A percentile compares a stretch with the other conserved stretches of the same genome.
Evolutionary conservation across 2,329 filamentous ascomycete species (phyloP).

Genomic region (Podosphaera xanthii): DNA sequence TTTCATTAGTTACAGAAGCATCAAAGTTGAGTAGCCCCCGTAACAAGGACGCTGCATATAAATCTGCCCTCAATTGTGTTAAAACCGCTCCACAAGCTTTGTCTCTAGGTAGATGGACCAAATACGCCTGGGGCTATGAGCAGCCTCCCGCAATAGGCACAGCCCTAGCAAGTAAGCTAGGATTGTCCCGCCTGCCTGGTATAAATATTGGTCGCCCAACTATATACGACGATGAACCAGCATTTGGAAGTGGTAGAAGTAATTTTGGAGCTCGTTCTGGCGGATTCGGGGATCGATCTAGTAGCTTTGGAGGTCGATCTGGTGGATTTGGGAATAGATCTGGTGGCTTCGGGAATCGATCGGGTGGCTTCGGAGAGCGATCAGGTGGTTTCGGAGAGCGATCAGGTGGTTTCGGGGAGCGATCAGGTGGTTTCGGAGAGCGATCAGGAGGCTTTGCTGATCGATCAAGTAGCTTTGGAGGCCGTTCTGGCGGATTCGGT

Average conservation of each 20-base stretch:
- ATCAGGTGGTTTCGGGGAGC: constrained; percentile 4
- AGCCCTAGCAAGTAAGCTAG: constrained; percentile 9
- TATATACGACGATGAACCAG: constrained; percentile 3
- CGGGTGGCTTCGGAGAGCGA: constrained; percentile 3
- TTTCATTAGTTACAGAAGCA: constrained; percentile 11
- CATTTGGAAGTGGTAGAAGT: constrained; percentile 2
- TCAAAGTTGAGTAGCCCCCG: constrained; percentile 12
- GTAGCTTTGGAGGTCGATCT: neutral
- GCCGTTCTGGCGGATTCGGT: constrained; percentile 1
- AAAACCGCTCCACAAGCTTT: constrained; percentile 1
- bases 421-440: constrained; percentile 2
- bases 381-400: constrained; percentile 3
- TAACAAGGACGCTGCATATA: constrained; percentile 12
- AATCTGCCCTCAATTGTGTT: constrained; percentile 7
- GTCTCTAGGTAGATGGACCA: constrained; percentile 13
- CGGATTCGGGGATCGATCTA: neutral
- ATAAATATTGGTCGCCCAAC: constrained; percentile 6
- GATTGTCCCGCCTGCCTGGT: constrained; percentile 7
- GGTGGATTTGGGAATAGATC: neutral
- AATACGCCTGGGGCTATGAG: constrained; percentile 16
- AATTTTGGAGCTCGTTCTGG: constrained; percentile 3
- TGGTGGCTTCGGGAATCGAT: constrained; percentile 3
- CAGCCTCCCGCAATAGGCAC: constrained; percentile 10
- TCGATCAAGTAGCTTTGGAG: neutral
- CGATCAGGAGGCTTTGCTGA: constrained; percentile 1